These are phyloP conservation scores for Flaveria bidentis DNA, from an alignment of 129 eudicot species.

Conservation along the genomic window DNA sequence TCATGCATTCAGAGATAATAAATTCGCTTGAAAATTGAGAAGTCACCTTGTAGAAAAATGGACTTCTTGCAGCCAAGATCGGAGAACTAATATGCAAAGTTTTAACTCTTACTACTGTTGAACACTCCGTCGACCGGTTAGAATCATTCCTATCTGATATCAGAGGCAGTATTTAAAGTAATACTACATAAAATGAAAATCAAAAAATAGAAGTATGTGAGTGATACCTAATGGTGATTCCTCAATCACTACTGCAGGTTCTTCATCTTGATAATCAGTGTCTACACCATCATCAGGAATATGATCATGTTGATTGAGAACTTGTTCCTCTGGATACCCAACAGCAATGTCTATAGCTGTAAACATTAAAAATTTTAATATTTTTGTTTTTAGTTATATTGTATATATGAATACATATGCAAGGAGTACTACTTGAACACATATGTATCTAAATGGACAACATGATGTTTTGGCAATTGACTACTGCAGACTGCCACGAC, in stretches of 20 bases:
- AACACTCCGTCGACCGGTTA: conserved; percentile 47
- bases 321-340: conserved; percentile 52
- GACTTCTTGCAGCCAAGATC: conserved; percentile 85
- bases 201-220: neutral
- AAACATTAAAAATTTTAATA: neutral
- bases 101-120: conserved; percentile 44
- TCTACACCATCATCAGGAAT: conserved; percentile 51
- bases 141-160: conserved; percentile 39
- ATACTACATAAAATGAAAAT: neutral
- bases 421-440: too few relatives aligned
- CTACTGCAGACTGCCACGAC: too few relatives aligned
- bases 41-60: conserved; percentile 79
- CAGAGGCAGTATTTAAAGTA: neutral
- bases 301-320: conserved; percentile 39
- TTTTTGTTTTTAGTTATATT: neutral
- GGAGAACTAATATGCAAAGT: conserved; percentile 78
- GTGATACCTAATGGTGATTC: conserved; percentile 43
- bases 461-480: too few relatives aligned
- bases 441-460: too few relatives aligned
- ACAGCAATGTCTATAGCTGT: conserved; percentile 37
- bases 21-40: conserved; percentile 12
- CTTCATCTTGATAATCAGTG: conserved; percentile 61
- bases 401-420: neutral
- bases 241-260: conserved; percentile 62
- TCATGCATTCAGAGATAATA: conserved; percentile 3